These are phyloP conservation scores for Mytilinidion resinicola DNA, from an alignment of 495 filamentous ascomycete species.

Conservation along the genomic window DNA sequence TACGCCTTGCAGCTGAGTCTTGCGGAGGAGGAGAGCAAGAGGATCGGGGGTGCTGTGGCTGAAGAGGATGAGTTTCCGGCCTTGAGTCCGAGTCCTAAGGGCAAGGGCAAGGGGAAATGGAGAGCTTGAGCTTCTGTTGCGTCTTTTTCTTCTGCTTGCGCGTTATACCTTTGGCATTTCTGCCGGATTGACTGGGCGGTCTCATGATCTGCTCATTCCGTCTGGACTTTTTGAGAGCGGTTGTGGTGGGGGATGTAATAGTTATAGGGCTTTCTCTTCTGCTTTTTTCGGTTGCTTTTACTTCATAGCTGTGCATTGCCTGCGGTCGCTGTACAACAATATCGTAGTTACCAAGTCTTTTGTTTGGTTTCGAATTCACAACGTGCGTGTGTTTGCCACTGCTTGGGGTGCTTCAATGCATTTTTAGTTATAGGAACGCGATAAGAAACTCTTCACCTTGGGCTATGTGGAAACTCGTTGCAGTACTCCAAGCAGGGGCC, in stretches of 20 bases:
- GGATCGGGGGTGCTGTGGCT: conserved; percentile 3
- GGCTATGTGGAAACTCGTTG: no score
- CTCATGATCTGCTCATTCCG: neutral
- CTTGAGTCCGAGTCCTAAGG: conserved; percentile 37
- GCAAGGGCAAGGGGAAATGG: conserved; percentile 45
- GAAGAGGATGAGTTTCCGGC: conserved; percentile 54
- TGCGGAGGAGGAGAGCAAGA: conserved; percentile 59
- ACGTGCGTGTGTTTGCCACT: no score
- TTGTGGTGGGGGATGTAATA: no score
- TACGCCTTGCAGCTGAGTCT: conserved; percentile 80
- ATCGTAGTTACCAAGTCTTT: neutral
- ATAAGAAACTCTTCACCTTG: no score
- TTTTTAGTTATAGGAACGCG: no score
- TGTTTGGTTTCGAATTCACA: neutral
- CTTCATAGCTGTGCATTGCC: neutral
- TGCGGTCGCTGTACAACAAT: neutral
- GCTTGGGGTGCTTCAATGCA: no score
- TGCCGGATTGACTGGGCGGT: neutral
- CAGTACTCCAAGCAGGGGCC: no score
- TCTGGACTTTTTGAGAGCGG: no score
- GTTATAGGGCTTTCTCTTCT: no score
- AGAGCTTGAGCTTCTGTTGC: conserved; percentile 18
- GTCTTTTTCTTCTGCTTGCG: neutral
- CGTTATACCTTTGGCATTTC: neutral
- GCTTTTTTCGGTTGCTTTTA: neutral